These are phyloP conservation scores for Penicillium odoratum DNA, from an alignment of 495 filamentous ascomycete species.

Conservation along the genomic window DNA sequence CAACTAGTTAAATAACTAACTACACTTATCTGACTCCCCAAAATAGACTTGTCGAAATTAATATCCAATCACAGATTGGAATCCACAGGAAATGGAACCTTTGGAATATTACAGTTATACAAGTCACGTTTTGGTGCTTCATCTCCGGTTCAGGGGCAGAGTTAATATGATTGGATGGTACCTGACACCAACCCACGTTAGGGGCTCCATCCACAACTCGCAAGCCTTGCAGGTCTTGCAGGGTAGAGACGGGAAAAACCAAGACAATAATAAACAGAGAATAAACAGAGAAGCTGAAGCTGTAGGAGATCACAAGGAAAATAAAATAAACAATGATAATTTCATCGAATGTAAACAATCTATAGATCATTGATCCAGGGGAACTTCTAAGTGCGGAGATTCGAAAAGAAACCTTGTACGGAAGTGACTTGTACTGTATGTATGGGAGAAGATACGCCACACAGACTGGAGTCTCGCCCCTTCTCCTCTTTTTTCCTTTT, in stretches of 20 bases:
- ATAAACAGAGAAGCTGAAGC: background rate
- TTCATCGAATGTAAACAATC: no score
- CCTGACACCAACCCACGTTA: constrained; percentile 31
- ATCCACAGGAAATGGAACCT: background rate
- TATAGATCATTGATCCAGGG: background rate
- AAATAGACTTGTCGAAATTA: background rate
- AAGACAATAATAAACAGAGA: background rate
- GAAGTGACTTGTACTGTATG: background rate
- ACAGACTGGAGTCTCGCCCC: constrained; percentile 9
- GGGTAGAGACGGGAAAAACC: background rate
- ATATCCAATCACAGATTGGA: background rate
- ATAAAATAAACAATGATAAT: no score
- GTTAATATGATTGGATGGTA: constrained; percentile 30
- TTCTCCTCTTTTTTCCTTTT: constrained; percentile 28
- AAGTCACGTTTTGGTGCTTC: constrained; percentile 5
- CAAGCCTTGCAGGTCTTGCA: background rate
- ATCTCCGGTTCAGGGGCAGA: constrained; percentile 30
- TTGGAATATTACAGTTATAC: background rate
- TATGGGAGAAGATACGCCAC: background rate
- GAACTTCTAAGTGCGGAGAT: background rate
- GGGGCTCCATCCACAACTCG: background rate
- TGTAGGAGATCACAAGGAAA: no score
- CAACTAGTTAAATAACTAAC: no score
- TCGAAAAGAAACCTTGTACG: background rate
- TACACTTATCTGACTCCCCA: background rate